Evolutionary conservation across 164 flowering plant species (phyloP), one percentile per base, ranked within the genome.

Genomic region (Stephania cephalantha): DNA sequence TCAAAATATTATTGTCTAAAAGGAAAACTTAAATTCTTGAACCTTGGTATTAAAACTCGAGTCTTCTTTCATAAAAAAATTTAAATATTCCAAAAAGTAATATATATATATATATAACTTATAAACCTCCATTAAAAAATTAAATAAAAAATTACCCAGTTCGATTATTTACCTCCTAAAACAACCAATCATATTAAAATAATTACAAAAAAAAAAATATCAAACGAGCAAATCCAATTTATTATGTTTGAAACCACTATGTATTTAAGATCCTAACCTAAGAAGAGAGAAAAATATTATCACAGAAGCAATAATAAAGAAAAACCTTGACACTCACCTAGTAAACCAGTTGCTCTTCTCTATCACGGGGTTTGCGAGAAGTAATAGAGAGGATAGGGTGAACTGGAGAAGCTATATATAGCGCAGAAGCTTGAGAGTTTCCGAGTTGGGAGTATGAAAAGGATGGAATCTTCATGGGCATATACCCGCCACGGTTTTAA

Each of bases 381-480:
- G 18, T 22, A 61, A 50, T 50, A 8, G 66, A n/a, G 22, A 18
- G 66, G 20, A 8, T 1, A 61, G 66, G 9, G 29, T 61, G 25
- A 61, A 3, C 25, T 50, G 20, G 9, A 20, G 66, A 12, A 61
- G 22, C 25, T 61, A 61, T 61, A 18, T 3, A 61, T 61, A 61
- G 66, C 20, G 66, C 20, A 5, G 66, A 18, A n/a, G 9, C 25
- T 1, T 50, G 55, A 50, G 15, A 15, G 4, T 50, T 15, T 61
- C 42, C 1, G 42, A 35, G 42, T 35, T 35, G 42, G 9, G 9
- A 61, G 66, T 61, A 9, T 61, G 29, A 18, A 8, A 7, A 61
- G 25, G 66, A 61, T 61, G 6, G 66, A 61, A 61, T 61, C 66
- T 61, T n/a, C 20, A 61, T 61, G 66, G 66, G 66, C 66, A 61